phyloP scores from a whole-genome alignment of 164 flowering plant species.

The Paratinospora sagittata region DNA sequence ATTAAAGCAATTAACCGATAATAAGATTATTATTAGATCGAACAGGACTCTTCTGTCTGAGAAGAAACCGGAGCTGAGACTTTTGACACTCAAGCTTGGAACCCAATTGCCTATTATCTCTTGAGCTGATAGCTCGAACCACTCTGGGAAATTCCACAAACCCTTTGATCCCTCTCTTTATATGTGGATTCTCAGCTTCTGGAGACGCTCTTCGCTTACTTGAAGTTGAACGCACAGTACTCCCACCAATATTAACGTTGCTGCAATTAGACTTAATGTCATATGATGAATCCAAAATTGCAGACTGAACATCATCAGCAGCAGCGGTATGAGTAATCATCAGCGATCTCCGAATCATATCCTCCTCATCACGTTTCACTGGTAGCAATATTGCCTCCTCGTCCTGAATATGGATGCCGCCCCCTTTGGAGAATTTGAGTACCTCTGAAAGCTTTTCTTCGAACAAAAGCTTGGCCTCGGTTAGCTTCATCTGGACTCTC shows the following conservation, averaged over 20 bases:
- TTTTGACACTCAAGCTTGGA: conserved; percentile 71
- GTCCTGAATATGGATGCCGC: not conserved
- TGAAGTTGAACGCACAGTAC: conserved; percentile 8
- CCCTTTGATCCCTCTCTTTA: conserved; percentile 71
- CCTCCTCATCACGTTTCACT: not conserved
- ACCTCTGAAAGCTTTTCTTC: conserved; percentile 45
- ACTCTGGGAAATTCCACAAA: conserved; percentile 79
- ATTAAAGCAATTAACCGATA: conserved; percentile 22
- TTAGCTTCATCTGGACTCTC: conserved; percentile 70
- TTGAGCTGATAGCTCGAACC: conserved; percentile 53
- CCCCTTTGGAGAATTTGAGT: conserved; percentile 25
- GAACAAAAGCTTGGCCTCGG: conserved; percentile 47
- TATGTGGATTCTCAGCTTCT: conserved; percentile 64
- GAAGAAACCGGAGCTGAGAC: conserved; percentile 56
- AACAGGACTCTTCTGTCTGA: conserved; percentile 50
- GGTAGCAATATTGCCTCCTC: not conserved
- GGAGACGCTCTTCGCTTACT: conserved; percentile 29
- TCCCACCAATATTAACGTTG: conserved; percentile 5
- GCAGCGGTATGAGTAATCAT: not conserved
- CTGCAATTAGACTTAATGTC: conserved; percentile 14
- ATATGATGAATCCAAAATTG: conserved; percentile 7
- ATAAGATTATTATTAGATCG: conserved; percentile 36
- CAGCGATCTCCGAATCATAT: not conserved
- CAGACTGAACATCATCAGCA: not conserved
- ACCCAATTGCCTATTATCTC: conserved; percentile 42